Evolutionary conservation across 2,329 filamentous ascomycete genomes (phyloP), one percentile per base, ranked within the genome.

Genomic region (Trichoderma sp.): DNA sequence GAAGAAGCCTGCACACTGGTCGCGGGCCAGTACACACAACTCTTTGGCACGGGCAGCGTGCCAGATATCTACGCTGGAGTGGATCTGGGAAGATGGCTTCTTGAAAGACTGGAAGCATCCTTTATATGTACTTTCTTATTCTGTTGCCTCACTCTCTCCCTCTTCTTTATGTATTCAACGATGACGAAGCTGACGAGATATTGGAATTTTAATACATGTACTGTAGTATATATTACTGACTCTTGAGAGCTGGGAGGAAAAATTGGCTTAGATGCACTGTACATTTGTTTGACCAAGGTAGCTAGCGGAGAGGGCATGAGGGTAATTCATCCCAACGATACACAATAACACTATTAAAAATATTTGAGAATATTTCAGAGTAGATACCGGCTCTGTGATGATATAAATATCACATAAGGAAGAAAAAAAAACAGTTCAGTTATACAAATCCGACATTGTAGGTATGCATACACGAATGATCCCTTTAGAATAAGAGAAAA

Each of bases 121-220:
- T 14, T 60, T 68, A 35, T 37, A 55, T 13, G 24, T 49, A 21
- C 19, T 61, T 49, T 61, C 8, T 49, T 49, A 4, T 24, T 61
- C 16, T 43, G 19, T 3, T 43, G 16, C 19, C 40, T 43, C 40
- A n/a, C 7, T 10, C 40, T 43, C 40, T 43, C 40, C 55, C 40
- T 47, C 47, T n/a, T 60, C 61, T 49, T 57, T 61, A 57, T 68
- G 47, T 68, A 68, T 63, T 63, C 58, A 62, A 68, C 49, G 65
- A 68, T 63, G 66, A 63, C 59, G 66, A 68, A 31, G 58, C 47
- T 56, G 66, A 68, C 29, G 66, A 68, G 35, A 68, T 61, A 53
- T 21, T 55, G 57, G 56, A 57, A 14, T 68, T 52, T 53, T 68
- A 60, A 60, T 67, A 57, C 35, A 66, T 66, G 52, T 57, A 58